Percentiles rank a stretch among this genome's conserved stretches.
Conservation (phyloP, 805 yeast species). For the Candida adriatica region DNA sequence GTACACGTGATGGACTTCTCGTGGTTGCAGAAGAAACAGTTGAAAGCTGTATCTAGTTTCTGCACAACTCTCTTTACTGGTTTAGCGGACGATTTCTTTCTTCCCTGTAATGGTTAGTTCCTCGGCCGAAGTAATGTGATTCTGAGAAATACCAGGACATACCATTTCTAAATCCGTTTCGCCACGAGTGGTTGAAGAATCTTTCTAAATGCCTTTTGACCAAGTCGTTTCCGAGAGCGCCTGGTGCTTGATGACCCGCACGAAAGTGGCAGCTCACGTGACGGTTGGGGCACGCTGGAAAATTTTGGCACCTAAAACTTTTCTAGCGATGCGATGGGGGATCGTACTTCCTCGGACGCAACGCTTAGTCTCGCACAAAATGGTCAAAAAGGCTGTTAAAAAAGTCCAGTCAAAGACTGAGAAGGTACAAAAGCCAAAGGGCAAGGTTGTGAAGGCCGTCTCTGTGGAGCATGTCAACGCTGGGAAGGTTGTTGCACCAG, state of each 20-base stretch:
- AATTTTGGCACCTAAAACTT: slow-evolving; percentile 14
- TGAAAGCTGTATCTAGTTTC: slow-evolving; percentile 72
- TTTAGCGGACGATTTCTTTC: slow-evolving; percentile 78
- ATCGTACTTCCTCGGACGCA: background rate
- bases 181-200: no score
- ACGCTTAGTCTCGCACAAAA: slow-evolving; percentile 1
- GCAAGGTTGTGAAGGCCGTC: slow-evolving; percentile 22
- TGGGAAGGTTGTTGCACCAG: slow-evolving; percentile 5
- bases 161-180: no score
- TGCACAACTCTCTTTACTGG: slow-evolving; percentile 77
- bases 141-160: no score
- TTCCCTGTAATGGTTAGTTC: slow-evolving; percentile 43
- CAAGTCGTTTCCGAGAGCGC: no score
- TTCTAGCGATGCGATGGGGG: slow-evolving; percentile 10
- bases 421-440: slow-evolving; percentile 21
- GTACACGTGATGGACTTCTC: slow-evolving; percentile 87
- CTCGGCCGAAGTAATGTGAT: no score
- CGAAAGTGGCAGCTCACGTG: no score
- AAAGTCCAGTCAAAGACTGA: slow-evolving; percentile 15
- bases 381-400: slow-evolving; percentile 13
- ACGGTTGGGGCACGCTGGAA: slow-evolving; percentile 7
- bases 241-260: no score
- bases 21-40: slow-evolving; percentile 93
- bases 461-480: slow-evolving; percentile 15
- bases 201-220: no score